phyloP scores from a whole-genome alignment of 2,329 filamentous ascomycete species.

The Fusarium armeniacum region DNA sequence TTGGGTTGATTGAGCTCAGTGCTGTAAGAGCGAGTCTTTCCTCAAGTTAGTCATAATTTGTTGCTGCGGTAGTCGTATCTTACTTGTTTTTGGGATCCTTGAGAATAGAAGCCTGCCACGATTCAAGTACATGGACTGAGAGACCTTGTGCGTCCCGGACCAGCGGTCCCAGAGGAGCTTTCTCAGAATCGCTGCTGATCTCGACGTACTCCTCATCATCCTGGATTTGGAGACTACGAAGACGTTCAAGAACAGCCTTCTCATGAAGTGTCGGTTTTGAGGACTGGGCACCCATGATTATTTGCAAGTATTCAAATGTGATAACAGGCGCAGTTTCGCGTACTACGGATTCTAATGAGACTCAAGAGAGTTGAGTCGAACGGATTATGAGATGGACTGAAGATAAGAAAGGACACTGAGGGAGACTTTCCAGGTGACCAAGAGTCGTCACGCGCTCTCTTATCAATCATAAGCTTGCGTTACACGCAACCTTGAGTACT shows the following conservation, averaged over 20 bases:
- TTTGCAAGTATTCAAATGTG: not conserved
- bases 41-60: conserved; percentile 8
- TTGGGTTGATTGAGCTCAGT: conserved; percentile 76
- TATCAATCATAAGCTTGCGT: conserved; percentile 32
- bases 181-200: conserved; percentile 58
- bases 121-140: conserved; percentile 63
- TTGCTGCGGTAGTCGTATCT: conserved; percentile 9
- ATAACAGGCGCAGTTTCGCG: not conserved
- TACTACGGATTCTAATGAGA: not conserved
- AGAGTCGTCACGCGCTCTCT: conserved; percentile 34
- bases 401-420: not conserved
- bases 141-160: conserved; percentile 60
- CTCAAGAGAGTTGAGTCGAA: not conserved
- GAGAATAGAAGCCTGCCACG: conserved; percentile 74
- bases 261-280: conserved; percentile 59
- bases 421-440: conserved; percentile 4
- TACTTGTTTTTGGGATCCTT: conserved; percentile 76
- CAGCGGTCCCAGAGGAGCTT: conserved; percentile 29
- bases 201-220: conserved; percentile 68
- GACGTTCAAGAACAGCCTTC: conserved; percentile 61
- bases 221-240: conserved; percentile 62
- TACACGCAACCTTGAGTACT: conserved; percentile 1
- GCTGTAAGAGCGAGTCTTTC: conserved; percentile 80
- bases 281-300: conserved; percentile 61
- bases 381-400: not conserved